Conservation (phyloP, 2,329 filamentous ascomycete species). For the Paecilomyces dactylethromorphus region DNA sequence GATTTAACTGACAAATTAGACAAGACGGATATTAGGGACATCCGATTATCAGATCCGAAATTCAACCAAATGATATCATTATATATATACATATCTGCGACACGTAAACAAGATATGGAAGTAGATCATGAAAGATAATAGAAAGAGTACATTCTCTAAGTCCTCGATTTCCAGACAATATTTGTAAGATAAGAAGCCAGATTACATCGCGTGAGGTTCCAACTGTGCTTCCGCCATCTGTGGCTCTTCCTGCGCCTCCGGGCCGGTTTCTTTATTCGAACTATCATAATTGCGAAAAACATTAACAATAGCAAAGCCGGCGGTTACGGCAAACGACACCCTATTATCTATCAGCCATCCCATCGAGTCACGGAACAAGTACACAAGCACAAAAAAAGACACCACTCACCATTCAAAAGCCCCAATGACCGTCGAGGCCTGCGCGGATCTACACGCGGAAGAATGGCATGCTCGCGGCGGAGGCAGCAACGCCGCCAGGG, state of each 20-base stretch:
- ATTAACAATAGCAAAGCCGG: slow-evolving; percentile 5
- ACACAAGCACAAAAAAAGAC: not conserved
- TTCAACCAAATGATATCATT: not conserved
- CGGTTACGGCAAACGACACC: slow-evolving; percentile 6
- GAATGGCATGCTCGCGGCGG: slow-evolving; percentile 47
- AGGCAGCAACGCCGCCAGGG: slow-evolving; percentile 61
- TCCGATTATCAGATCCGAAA: not conserved
- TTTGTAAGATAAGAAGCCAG: no score
- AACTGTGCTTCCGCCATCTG: not conserved
- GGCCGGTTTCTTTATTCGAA: not conserved
- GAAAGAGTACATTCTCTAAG: not conserved
- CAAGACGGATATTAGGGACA: not conserved
- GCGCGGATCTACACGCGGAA: slow-evolving; percentile 53
- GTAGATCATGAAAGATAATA: not conserved
- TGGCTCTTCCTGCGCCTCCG: no score
- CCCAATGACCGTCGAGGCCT: slow-evolving; percentile 46
- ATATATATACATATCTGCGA: not conserved
- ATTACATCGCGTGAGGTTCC: not conserved
- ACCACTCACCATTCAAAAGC: slow-evolving; percentile 42
- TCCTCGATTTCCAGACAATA: no score
- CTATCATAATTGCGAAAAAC: not conserved
- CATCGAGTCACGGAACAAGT: not conserved
- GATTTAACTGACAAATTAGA: not conserved
- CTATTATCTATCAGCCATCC: not conserved
- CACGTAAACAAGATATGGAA: not conserved